Evolutionary conservation across 2,329 filamentous ascomycete species (phyloP).

Genomic region (Colletotrichum orchidophilum): DNA sequence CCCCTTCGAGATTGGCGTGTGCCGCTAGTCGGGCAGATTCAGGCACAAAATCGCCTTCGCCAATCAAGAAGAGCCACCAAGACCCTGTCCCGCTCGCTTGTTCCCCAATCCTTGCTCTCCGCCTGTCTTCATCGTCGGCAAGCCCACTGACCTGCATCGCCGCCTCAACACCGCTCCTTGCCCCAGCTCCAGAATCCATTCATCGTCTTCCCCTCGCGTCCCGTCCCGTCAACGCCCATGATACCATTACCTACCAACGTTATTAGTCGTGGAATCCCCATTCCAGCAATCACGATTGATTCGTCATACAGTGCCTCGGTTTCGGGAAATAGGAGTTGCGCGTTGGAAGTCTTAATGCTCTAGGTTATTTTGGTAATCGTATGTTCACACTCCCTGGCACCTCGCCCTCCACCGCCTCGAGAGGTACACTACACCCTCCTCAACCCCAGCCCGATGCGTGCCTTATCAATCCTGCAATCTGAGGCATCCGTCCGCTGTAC

Average conservation of each 20-base stretch:
- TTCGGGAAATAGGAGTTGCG: slow-evolving; percentile 15
- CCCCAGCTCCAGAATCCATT: neutral
- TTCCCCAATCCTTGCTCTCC: slow-evolving; percentile 17
- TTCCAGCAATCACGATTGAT: slow-evolving; percentile 16
- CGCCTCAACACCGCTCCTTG: slow-evolving; percentile 34
- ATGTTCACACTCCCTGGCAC: slow-evolving; percentile 16
- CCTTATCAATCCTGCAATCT: slow-evolving; percentile 26
- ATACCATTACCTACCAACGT: slow-evolving; percentile 4
- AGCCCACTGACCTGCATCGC: slow-evolving; percentile 33
- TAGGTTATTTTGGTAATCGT: slow-evolving; percentile 31
- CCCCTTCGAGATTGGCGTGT: slow-evolving; percentile 27
- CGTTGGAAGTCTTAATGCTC: slow-evolving; percentile 26
- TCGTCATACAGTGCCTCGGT: slow-evolving; percentile 6
- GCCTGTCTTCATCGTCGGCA: slow-evolving; percentile 28
- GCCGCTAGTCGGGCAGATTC: slow-evolving; percentile 35
- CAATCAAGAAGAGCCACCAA: slow-evolving; percentile 21
- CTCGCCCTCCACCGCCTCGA: slow-evolving; percentile 29
- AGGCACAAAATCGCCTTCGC: slow-evolving; percentile 28
- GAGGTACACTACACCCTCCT: neutral
- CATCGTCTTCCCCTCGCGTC: slow-evolving; percentile 14
- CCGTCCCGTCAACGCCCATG: slow-evolving; percentile 26
- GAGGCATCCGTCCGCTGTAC: slow-evolving; percentile 17
- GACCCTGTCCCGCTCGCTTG: slow-evolving; percentile 18
- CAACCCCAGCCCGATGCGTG: slow-evolving; percentile 16
- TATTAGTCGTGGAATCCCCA: slow-evolving; percentile 9